Percentiles rank a stretch among this genome's conserved stretches.
These are phyloP conservation scores for Trypanosoma caninum DNA, from an alignment of 208 protist species.

Conservation along the genomic window DNA sequence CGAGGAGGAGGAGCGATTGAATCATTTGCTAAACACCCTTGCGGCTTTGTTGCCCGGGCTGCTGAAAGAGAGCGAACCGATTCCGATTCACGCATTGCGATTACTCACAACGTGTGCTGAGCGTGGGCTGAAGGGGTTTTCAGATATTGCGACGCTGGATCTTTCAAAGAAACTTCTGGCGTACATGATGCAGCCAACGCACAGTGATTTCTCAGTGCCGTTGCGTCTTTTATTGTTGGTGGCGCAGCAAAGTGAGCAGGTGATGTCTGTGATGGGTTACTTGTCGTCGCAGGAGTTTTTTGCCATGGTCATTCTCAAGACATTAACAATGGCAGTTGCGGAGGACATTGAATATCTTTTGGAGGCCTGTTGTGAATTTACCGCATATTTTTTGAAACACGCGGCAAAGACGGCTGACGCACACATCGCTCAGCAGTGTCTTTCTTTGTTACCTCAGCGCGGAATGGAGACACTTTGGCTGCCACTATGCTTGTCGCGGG, in stretches of 20 bases:
- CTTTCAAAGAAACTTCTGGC: conserved; percentile 19
- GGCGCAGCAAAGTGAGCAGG: conserved; percentile 14
- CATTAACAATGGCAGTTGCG: conserved; percentile 28
- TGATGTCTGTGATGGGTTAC: conserved; percentile 30
- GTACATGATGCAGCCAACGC: conserved; percentile 28
- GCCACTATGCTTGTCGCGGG: conserved; percentile 37
- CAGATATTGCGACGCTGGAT: conserved; percentile 32
- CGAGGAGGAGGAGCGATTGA: conserved; percentile 25
- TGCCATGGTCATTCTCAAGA: conserved; percentile 41
- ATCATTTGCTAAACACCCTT: conserved; percentile 27
- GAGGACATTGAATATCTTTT: conserved; percentile 27
- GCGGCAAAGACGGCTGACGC: conserved; percentile 30
- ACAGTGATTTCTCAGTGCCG: conserved; percentile 18
- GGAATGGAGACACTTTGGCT: conserved; percentile 44
- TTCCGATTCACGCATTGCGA: conserved; percentile 83
- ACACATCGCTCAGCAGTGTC: conserved; percentile 35
- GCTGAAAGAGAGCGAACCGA: conserved; percentile 69
- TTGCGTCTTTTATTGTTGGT: conserved; percentile 28
- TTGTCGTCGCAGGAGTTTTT: conserved; percentile 42
- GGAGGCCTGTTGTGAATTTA: conserved; percentile 31
- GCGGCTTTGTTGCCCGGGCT: conserved; percentile 37
- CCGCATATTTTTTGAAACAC: conserved; percentile 36
- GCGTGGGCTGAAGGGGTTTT: conserved; percentile 38
- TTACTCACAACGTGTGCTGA: conserved; percentile 68
- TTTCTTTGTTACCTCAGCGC: conserved; percentile 28